Conservation (phyloP, 2,329 filamentous ascomycete genomes). For the Stachybotrys echinatus region DNA sequence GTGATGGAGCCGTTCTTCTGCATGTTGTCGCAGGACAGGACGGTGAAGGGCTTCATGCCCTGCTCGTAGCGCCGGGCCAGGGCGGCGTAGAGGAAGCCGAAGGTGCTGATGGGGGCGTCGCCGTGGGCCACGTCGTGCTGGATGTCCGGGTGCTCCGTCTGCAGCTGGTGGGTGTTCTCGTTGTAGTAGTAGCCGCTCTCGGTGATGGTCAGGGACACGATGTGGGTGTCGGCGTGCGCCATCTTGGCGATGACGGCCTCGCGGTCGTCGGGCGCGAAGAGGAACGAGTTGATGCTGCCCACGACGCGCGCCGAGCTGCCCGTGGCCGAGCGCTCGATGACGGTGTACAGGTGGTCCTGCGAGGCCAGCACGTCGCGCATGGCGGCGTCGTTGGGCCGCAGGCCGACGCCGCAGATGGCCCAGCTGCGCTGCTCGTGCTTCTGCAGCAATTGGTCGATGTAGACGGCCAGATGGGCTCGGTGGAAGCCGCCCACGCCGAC, state of each 20-base stretch:
- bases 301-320: constrained; percentile 42
- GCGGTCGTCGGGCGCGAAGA: constrained; percentile 45
- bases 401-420: constrained; percentile 46
- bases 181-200: constrained; percentile 54
- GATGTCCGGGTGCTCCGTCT: constrained; percentile 42
- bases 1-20: constrained; percentile 51
- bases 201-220: constrained; percentile 50
- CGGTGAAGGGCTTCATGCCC: constrained; percentile 47
- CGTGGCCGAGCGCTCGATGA: constrained; percentile 47
- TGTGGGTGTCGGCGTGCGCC: constrained; percentile 47
- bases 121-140: constrained; percentile 40
- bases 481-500: constrained; percentile 51
- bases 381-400: constrained; percentile 41
- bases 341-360: constrained; percentile 48
- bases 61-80: constrained; percentile 37
- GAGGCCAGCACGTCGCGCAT: constrained; percentile 44
- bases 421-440: constrained; percentile 38
- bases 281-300: constrained; percentile 47
- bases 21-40: constrained; percentile 53
- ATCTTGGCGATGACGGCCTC: constrained; percentile 49
- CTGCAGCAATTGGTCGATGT: constrained; percentile 42
- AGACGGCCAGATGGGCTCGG: constrained; percentile 47
- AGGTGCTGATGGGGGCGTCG: constrained; percentile 38
- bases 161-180: constrained; percentile 50
- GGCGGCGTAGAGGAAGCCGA: constrained; percentile 47